These are phyloP conservation scores for Coemansia sp. DNA, from an alignment of 192 early-diverging fungal genomes.

Conservation along the genomic window DNA sequence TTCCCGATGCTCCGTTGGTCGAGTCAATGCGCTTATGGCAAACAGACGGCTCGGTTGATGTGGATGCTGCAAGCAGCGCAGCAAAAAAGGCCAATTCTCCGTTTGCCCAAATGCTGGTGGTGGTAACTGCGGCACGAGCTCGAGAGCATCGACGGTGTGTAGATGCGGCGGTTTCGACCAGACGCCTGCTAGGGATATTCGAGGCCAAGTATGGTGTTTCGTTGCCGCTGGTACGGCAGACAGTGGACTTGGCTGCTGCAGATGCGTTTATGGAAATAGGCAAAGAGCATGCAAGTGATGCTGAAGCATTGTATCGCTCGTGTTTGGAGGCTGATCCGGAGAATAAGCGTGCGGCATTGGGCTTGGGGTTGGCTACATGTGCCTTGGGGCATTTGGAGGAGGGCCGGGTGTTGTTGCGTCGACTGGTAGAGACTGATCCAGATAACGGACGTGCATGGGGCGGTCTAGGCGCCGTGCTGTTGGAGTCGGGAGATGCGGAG, in stretches of 20 bases:
- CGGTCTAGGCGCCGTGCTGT: conserved; percentile 68
- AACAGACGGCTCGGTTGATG: neutral
- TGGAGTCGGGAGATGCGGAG: conserved; percentile 53
- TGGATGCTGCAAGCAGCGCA: conserved; percentile 20
- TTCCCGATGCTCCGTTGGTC: conserved; percentile 15
- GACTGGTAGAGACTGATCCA: conserved; percentile 45
- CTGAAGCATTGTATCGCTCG: conserved; percentile 56
- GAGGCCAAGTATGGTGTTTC: conserved; percentile 1
- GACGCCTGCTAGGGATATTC: conserved; percentile 12
- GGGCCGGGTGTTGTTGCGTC: conserved; percentile 57
- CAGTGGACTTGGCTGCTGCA: conserved; percentile 61
- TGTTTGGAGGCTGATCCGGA: conserved; percentile 50
- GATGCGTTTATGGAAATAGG: conserved; percentile 61
- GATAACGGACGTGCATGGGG: conserved; percentile 54
- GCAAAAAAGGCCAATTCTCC: conserved; percentile 22
- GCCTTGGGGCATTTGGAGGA: conserved; percentile 57
- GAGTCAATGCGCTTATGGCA: conserved; percentile 15
- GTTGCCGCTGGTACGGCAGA: conserved; percentile 46
- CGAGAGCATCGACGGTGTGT: conserved; percentile 15
- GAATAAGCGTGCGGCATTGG: conserved; percentile 50
- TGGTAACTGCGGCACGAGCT: conserved; percentile 5
- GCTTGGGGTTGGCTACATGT: conserved; percentile 55
- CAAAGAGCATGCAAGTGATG: conserved; percentile 55
- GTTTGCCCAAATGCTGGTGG: conserved; percentile 31
- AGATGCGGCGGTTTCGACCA: conserved; percentile 20